These are phyloP conservation scores for Yamadazyma diddensiae DNA, from an alignment of 1,139 yeast genomes.

Conservation along the genomic window DNA sequence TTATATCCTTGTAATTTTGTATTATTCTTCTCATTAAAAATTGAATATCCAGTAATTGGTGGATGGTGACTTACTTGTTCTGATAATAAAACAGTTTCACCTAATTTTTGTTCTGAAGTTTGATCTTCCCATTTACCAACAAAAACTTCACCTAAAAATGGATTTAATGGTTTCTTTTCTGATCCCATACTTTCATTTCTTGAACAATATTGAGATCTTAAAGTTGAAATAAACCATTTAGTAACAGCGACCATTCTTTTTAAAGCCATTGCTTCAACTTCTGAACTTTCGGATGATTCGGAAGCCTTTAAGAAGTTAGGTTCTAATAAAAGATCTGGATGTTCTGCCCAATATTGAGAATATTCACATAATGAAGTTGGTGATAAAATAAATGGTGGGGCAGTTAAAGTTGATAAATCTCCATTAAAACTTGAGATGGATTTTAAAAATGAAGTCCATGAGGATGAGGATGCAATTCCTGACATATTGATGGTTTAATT, in stretches of 20 bases:
- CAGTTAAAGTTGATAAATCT: slow-evolving; percentile 88
- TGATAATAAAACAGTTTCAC: slow-evolving; percentile 72
- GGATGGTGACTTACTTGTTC: slow-evolving; percentile 98
- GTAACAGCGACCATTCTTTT: slow-evolving; percentile 76
- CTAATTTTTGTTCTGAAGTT: slow-evolving; percentile 39
- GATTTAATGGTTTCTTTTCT: slow-evolving; percentile 94
- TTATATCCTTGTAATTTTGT: slow-evolving; percentile 81
- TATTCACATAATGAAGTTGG: slow-evolving; percentile 88
- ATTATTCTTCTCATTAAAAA: slow-evolving; percentile 67
- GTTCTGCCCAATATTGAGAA: slow-evolving; percentile 92
- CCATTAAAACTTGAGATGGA: slow-evolving; percentile 94
- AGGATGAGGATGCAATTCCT: slow-evolving; percentile 34
- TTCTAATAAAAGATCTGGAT: slow-evolving; percentile 75
- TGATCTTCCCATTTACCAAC: slow-evolving; percentile 79
- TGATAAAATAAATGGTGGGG: slow-evolving; percentile 96
- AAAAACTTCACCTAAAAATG: slow-evolving; percentile 89
- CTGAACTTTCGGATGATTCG: slow-evolving; percentile 31
- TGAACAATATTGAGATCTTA: slow-evolving; percentile 90
- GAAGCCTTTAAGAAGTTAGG: slow-evolving; percentile 52
- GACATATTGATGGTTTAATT: slow-evolving; percentile 14
- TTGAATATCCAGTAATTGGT: slow-evolving; percentile 85
- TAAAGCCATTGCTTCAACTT: slow-evolving; percentile 49
- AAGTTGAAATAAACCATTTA: slow-evolving; percentile 87
- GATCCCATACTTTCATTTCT: slow-evolving; percentile 87
- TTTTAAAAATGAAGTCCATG: slow-evolving; percentile 87